phyloP scores from a whole-genome alignment of 2,329 filamentous ascomycete species.

The Xylaria sp. region DNA sequence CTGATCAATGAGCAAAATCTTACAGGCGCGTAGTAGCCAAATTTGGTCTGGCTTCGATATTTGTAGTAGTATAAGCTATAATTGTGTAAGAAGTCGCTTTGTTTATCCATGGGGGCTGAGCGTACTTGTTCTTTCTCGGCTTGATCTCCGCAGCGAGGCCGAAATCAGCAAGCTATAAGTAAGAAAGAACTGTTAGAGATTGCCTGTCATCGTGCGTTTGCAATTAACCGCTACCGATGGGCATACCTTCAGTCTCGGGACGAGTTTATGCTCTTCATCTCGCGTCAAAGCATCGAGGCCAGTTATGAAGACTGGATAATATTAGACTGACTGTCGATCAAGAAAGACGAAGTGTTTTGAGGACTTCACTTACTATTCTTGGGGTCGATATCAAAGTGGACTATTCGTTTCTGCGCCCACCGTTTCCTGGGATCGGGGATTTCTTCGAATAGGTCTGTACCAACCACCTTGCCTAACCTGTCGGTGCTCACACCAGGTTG shows the following conservation, averaged over 20 bases:
- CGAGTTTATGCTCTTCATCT: conserved; percentile 39
- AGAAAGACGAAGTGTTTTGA: too few species aligned
- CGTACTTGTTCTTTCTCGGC: conserved; percentile 40
- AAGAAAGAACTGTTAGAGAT: conserved; percentile 6
- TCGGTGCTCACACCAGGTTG: not conserved
- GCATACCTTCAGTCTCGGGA: conserved; percentile 42
- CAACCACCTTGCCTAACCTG: conserved; percentile 29
- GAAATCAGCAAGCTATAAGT: conserved; percentile 41
- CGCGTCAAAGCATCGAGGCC: conserved; percentile 27
- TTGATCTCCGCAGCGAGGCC: conserved; percentile 33
- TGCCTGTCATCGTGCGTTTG: not conserved
- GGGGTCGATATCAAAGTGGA: conserved; percentile 45
- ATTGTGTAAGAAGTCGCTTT: conserved; percentile 5
- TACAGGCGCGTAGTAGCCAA: conserved; percentile 36
- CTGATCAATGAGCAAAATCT: not conserved
- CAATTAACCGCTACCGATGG: not conserved
- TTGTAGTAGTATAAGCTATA: conserved; percentile 33
- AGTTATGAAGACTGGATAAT: conserved; percentile 36
- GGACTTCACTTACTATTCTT: conserved; percentile 37
- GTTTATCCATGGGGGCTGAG: not conserved
- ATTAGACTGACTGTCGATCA: not conserved
- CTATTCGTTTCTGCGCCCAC: conserved; percentile 37
- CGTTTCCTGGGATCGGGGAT: conserved; percentile 29
- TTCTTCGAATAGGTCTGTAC: conserved; percentile 39
- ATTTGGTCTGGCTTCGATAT: conserved; percentile 26